Conservation (phyloP, 768 basidiomycete species). For the Tricholoma furcatifolium region DNA sequence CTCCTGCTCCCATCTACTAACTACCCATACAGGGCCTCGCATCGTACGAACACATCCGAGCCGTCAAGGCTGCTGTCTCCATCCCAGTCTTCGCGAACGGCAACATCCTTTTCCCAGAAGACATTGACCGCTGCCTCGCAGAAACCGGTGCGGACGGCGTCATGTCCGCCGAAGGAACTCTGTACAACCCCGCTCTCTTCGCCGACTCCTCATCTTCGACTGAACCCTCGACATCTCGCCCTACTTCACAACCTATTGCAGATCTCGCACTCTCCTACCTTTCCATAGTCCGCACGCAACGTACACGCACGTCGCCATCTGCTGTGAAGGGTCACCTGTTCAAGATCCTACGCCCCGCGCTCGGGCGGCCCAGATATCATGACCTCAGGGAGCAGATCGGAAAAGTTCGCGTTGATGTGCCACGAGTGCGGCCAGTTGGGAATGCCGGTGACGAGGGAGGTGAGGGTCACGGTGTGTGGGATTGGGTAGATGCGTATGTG, state of each 20-base stretch:
- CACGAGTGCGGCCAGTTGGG: not conserved
- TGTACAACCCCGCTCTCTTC: conserved; percentile 91
- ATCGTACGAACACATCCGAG: conserved; percentile 86
- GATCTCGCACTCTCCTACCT: conserved; percentile 86
- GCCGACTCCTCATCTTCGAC: conserved; percentile 25
- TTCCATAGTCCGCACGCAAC: conserved; percentile 70
- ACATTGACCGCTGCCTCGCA: conserved; percentile 75
- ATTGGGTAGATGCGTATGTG: conserved; percentile 50
- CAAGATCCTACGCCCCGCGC: conserved; percentile 82
- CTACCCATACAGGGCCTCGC: conserved; percentile 65
- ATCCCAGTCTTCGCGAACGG: conserved; percentile 98
- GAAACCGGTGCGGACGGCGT: conserved; percentile 89
- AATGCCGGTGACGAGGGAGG: conserved; percentile 17
- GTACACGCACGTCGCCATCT: conserved; percentile 53
- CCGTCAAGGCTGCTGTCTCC: conserved; percentile 86
- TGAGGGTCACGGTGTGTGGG: conserved; percentile 35
- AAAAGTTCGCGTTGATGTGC: conserved; percentile 29
- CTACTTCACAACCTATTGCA: conserved; percentile 40
- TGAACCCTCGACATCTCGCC: not conserved
- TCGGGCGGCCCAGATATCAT: conserved; percentile 46
- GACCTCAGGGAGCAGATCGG: conserved; percentile 79
- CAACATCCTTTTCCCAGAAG: conserved; percentile 86
- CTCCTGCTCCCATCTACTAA: not conserved
- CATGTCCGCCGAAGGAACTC: conserved; percentile 93
- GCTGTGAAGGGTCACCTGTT: conserved; percentile 93